Evolutionary conservation across 2,329 filamentous ascomycete genomes (phyloP).

Genomic region (Epicoccum sorghinum): DNA sequence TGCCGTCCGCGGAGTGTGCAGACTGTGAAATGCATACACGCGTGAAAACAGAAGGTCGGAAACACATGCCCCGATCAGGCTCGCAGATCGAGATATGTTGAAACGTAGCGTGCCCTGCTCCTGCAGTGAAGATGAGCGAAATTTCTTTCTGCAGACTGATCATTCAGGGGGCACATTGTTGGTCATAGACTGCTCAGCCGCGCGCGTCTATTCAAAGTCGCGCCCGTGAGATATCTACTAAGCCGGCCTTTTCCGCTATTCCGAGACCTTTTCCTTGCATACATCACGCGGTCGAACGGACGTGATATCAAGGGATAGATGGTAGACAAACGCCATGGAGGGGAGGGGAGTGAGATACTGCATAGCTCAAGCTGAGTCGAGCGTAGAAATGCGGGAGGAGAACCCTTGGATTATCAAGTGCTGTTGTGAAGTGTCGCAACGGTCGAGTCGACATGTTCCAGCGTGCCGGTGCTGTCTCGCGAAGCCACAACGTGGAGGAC

Average conservation of each 20-base stretch:
- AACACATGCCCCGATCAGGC: neutral
- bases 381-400: neutral
- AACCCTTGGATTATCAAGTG: neutral
- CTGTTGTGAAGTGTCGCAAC: neutral
- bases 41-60: conserved; percentile 6
- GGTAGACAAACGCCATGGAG: neutral
- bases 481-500: conserved; percentile 15
- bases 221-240: neutral
- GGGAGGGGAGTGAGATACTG: neutral
- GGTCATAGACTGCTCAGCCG: conserved; percentile 1
- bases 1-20: conserved; percentile 11
- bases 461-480: conserved; percentile 2
- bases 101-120: neutral
- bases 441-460: conserved; percentile 9
- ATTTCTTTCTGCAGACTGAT: conserved; percentile 9
- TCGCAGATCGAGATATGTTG: conserved; percentile 1
- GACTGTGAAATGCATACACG: neutral
- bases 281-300: neutral
- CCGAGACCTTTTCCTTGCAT: conserved; percentile 1
- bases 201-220: neutral
- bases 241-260: conserved; percentile 11
- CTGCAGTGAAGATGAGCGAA: neutral
- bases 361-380: conserved; percentile 3
- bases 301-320: neutral
- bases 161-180: neutral